Evolutionary conservation across 2,329 filamentous ascomycete species (phyloP), one percentile per base, ranked within the genome.

Genomic region (Aspergillus pseudoviridinutans): DNA sequence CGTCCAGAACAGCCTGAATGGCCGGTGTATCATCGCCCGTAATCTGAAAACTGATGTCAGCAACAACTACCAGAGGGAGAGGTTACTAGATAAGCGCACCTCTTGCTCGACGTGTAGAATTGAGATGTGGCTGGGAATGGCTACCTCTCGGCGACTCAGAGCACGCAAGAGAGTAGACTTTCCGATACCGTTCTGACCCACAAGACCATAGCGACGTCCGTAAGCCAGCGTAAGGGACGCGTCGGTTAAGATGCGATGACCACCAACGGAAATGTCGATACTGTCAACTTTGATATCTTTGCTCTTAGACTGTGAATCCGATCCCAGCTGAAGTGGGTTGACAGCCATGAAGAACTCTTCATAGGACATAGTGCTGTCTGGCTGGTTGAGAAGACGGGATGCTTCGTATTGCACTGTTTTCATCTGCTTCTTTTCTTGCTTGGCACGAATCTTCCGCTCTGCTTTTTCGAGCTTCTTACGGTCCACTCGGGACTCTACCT

Each of bases 261-360:
- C 93, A 61, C 90, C 87, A 70, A 99, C 97, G 47, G 91, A 89
- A 55, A 99, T 90, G 75, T 99, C 94, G 71, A 96, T 91, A 67
- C 90, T 92, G 76, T 99, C 94, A 65, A 99, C 81, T 80, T 97
- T 99, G 82, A 99, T 92, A 73, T 99, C 94, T 82, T 99, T 99
- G 76, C 92, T 96, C 87, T 97, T 99, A 32, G 87, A 83, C 58
- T 87, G 76, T 56, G 84, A 75, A 64, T 82, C 86, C 24, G 82
- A 79, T 55, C 92, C 93, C 59, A 97, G 70, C 73, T 97, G 93
- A 61, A 99, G 84, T 60, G 94, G 94, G 76, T 99, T 99, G 80
- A 99, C 94, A 54, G 91, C 89, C 94, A 99, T 97, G 84, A 96
- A 99, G 79, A 99, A 97, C 74, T 99, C 94, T 77, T 99, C 94